Evolutionary conservation across 805 yeast species (phyloP).

Genomic region (Candida vartiovaarae): DNA sequence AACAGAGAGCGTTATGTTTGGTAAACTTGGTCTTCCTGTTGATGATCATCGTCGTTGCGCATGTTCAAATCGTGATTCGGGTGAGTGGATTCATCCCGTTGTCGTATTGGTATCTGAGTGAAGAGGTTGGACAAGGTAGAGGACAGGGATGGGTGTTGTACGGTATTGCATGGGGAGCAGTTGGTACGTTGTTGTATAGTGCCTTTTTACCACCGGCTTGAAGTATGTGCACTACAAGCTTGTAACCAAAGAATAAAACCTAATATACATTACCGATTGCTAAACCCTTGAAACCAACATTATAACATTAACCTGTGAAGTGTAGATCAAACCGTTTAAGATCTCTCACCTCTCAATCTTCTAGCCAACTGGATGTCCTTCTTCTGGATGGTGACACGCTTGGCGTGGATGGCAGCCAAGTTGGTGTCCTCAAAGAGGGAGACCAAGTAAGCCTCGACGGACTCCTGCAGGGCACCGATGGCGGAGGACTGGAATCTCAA

Average conservation of each 20-base stretch:
- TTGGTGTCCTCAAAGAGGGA: slow-evolving; percentile 95
- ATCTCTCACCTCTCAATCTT: slow-evolving; percentile 96
- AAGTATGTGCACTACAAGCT: slow-evolving; percentile 6
- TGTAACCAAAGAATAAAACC: slow-evolving; percentile 14
- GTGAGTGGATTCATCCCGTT: slow-evolving; percentile 73
- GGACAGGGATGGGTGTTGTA: slow-evolving; percentile 38
- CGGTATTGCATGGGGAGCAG: slow-evolving; percentile 53
- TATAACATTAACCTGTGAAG: slow-evolving; percentile 7
- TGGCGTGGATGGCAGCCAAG: slow-evolving; percentile 88
- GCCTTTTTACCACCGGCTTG: slow-evolving; percentile 94
- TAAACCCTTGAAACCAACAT: slow-evolving; percentile 9
- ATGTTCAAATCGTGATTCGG: slow-evolving; percentile 81
- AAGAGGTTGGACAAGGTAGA: slow-evolving; percentile 18
- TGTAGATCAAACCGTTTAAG: slow-evolving; percentile 34
- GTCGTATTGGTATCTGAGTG: slow-evolving; percentile 63
- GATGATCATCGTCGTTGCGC: slow-evolving; percentile 57
- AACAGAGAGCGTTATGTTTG: slow-evolving; percentile 31
- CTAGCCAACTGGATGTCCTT: slow-evolving; percentile 97
- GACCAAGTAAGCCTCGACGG: slow-evolving; percentile 95
- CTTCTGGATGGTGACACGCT: slow-evolving; percentile 98
- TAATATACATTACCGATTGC: slow-evolving; percentile 17
- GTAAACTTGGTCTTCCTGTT: slow-evolving; percentile 39
- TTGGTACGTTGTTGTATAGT: slow-evolving; percentile 69
- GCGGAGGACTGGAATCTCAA: slow-evolving; percentile 96
- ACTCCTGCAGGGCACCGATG: slow-evolving; percentile 94